Evolutionary conservation across 2,329 filamentous ascomycete genomes (phyloP), one percentile per base, ranked within the genome.

Genomic region (Xylariaceae sp.): DNA sequence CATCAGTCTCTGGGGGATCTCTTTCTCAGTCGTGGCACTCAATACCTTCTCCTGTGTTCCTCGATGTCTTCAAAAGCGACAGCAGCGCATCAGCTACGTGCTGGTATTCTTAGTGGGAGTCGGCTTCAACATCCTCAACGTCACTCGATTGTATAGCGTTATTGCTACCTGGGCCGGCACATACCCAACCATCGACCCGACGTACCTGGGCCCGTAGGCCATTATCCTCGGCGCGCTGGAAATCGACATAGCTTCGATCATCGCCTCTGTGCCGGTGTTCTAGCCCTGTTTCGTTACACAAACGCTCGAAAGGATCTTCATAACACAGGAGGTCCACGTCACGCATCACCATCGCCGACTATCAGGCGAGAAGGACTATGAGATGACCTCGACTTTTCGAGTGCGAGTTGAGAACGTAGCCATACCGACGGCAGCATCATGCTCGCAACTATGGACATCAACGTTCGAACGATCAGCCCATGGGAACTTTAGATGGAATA

Each of bases 271-370:
- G 37, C 62, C 62, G 8, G 59, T 63, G 11, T 64, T 64, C 56
- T 64, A 58, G 58, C 62, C 62, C n/a, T n/a, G n/a, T 7, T 51
- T 62, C 6, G 44, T 68, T 3, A 51, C 55, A 16, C 50, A 61
- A 19, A 48, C 45, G 7, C 27, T 65, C 25, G 60, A 56, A 44
- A 55, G 46, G 25, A 67, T 68, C 47, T 65, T 67, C 46, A 60
- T 68, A 12, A 67, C 64, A 12, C 62, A 61, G 11, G 65, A 68
- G 40, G 59, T 67, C 7, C 61, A 58, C 53, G 54, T 64, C 10
- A 59, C 57, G 39, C 58, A 48, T 36, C 57, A 60, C 40, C 59
- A 60, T 49, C 55, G 58, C 0, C 55, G 57, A 8, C 46, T 60
- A 6, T 59, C 58, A 4, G 48, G 55, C 29, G 50, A 48, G 19